phyloP scores from a whole-genome alignment of 2,329 filamentous ascomycete species.

The Decorospora gaudefroyi region DNA sequence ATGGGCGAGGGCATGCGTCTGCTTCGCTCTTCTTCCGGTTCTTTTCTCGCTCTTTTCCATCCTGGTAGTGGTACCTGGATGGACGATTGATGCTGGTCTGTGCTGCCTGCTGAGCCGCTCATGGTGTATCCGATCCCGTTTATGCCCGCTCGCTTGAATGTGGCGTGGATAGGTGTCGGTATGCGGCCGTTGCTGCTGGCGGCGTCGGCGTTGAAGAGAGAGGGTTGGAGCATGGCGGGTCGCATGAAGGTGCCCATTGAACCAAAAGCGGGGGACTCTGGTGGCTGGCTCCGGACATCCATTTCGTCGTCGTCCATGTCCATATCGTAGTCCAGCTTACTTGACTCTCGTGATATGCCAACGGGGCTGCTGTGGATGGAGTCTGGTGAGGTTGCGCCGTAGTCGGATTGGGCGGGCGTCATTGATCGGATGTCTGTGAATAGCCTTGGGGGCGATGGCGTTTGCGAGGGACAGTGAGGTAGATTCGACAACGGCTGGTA shows the following conservation, averaged over 20 bases:
- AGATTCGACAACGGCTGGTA: conserved; percentile 26
- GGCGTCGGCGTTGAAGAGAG: conserved; percentile 30
- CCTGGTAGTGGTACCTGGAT: conserved; percentile 27
- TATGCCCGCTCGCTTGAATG: conserved; percentile 39
- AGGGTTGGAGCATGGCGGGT: conserved; percentile 42
- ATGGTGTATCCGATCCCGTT: conserved; percentile 36
- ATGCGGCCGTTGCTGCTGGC: conserved; percentile 37
- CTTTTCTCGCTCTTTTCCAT: conserved; percentile 28
- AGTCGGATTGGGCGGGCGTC: conserved; percentile 40
- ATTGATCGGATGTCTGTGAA: conserved; percentile 35
- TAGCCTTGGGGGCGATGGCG: conserved; percentile 35
- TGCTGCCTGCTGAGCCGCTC: conserved; percentile 35
- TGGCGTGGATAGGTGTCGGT: conserved; percentile 49
- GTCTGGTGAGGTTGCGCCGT: conserved; percentile 35
- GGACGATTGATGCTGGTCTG: conserved; percentile 16
- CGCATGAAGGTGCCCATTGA: conserved; percentile 37
- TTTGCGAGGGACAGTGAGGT: conserved; percentile 29
- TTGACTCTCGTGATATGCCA: conserved; percentile 27
- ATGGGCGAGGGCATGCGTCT: conserved; percentile 50
- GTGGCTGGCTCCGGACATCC: conserved; percentile 42
- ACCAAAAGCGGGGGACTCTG: conserved; percentile 41
- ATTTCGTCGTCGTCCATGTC: conserved; percentile 46
- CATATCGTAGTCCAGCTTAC: conserved; percentile 41
- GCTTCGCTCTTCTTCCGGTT: conserved; percentile 30
- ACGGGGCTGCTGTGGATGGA: conserved; percentile 26